Base-by-base conservation (phyloP, 352 stramenopile species). In the Phytopythium oedochilum region DNA sequence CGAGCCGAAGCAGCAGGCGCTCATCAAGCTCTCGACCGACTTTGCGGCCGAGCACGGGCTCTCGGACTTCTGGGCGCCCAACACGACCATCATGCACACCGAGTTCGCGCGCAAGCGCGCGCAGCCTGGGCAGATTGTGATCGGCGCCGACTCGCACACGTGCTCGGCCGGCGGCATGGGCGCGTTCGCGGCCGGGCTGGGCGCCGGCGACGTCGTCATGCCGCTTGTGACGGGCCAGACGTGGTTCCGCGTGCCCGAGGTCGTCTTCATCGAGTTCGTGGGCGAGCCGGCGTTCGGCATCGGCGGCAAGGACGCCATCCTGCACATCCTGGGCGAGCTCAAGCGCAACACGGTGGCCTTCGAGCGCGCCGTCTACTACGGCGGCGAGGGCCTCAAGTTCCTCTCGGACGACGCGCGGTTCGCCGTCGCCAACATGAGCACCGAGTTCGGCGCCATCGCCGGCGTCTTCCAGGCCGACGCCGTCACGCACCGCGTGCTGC, bases 11-110 rank as follows among this genome's bases (percentile, higher is more conserved):
- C 83, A 90, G 57, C 68, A 89, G 55, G 77, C 78, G 53, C 73
- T 92, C 48, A 92, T 92, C 60, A 75, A 92, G 39, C 70, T 87
- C 59, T 88, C 79, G 50, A 87, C 78, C 25, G 72, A 88, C 38
- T 92, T 92, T 55, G 83, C 83, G n/a, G 59, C 75, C 29, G 78
- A 84, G 43, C 78, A 89, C 56, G 63, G 64, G 0, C 66, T 92
- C 28, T 88, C 79, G 9, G 77, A 92, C 68, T 92, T 91, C 58
- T 86, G 82, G 69, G 80, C 71, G 0, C 74, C 83, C 57, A 92
- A 92, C 66, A 90, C 80, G 5, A 92, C 83, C 64, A 92, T 92
- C 73, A 88, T 92, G 76, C 83, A 92, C 72, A 92, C 83, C 0
- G 79, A 91, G 59, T 92, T 92, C 59, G 78, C 78, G 0, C 78